Base-by-base conservation (phyloP, 768 basidiomycete species). In the Russula virescens region DNA sequence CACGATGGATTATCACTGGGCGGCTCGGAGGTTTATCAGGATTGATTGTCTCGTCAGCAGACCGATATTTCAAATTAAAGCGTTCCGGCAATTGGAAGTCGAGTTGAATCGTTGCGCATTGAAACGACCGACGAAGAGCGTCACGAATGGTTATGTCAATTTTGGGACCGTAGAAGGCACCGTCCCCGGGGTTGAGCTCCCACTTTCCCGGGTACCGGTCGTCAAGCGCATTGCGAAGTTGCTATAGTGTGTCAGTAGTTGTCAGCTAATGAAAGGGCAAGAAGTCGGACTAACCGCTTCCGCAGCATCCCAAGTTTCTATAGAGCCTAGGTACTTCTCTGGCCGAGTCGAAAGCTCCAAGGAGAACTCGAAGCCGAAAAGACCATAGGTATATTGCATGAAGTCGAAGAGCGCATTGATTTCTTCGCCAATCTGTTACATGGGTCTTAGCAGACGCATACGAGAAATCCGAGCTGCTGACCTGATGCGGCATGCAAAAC, bases 131-230 rank as follows among this genome's bases (percentile, higher is more conserved):
- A 42, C 81, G 84, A 25, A 98, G 80, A 0, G 97, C 95, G 69
- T 99, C 97, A 26, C 86, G 84, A 72, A 98, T 89, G 63, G 90
- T 93, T 77, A 99, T 96, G 75, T 98, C 97, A 70, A 98, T 96
- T 80, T 98, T 98, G 66, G 97, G 97, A 0, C 97, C 97, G 76
- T 99, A 99, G 83, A 99, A 99, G 11, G 97, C 97, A 54, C 97
- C 97, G 70, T 99, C 97, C 49, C 94, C 96, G 10, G 91, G 91
- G 74, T 97, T 97, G 61, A 95, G 75, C 58, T 86, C 83, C 97
- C 97, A 99, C 68, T 89, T 82, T 51, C 91, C 94, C 0, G 92
- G 84, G 68, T 94, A 89, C 61, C 84, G 82, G 69, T 86, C 87
- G 40, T 98, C 91, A 55, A 99, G 84, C 1, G 92, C 88, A 67